Percentiles rank a stretch among this genome's conserved stretches.
phyloP scores from a whole-genome alignment of 495 filamentous ascomycete species.

The Cladorrhinum samala region DNA sequence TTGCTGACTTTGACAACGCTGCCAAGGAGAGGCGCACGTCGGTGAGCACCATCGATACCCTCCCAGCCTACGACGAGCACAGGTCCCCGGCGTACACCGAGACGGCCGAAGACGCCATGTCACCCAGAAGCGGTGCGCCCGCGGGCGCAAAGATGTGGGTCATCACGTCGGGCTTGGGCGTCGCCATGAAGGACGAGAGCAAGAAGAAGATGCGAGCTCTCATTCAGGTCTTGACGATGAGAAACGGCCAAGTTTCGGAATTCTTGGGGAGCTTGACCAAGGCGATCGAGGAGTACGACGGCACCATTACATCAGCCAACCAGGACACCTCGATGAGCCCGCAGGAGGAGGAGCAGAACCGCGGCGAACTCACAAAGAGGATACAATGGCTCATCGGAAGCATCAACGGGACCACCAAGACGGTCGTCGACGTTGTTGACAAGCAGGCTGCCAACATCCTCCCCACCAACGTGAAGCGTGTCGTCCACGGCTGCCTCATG shows the following conservation, averaged over 20 bases:
- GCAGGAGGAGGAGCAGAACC: slow-evolving; percentile 24
- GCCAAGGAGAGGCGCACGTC: slow-evolving; percentile 38
- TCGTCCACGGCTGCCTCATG: slow-evolving; percentile 74
- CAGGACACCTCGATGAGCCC: slow-evolving; percentile 18
- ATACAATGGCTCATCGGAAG: slow-evolving; percentile 67
- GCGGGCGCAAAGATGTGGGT: slow-evolving; percentile 70
- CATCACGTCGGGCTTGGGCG: slow-evolving; percentile 74
- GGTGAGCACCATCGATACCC: slow-evolving; percentile 53
- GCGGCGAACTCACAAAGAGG: slow-evolving; percentile 43
- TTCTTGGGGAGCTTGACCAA: slow-evolving; percentile 61
- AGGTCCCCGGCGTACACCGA: slow-evolving; percentile 67
- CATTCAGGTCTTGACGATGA: slow-evolving; percentile 66
- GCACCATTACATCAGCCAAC: slow-evolving; percentile 19
- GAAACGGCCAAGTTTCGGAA: slow-evolving; percentile 66
- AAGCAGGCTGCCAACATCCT: slow-evolving; percentile 78
- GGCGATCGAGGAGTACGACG: slow-evolving; percentile 72
- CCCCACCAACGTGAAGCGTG: slow-evolving; percentile 70
- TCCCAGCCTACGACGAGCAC: slow-evolving; percentile 76
- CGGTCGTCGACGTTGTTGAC: slow-evolving; percentile 71
- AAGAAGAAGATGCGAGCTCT: slow-evolving; percentile 71
- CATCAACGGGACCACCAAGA: slow-evolving; percentile 67
- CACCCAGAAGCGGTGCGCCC: slow-evolving; percentile 18
- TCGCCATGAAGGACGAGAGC: slow-evolving; percentile 82
- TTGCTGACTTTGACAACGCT: slow-evolving; percentile 4
- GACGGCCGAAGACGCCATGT: slow-evolving; percentile 16